Base-by-base conservation (phyloP, 2,329 filamentous ascomycete species). In the Aspergillus ibericus region DNA sequence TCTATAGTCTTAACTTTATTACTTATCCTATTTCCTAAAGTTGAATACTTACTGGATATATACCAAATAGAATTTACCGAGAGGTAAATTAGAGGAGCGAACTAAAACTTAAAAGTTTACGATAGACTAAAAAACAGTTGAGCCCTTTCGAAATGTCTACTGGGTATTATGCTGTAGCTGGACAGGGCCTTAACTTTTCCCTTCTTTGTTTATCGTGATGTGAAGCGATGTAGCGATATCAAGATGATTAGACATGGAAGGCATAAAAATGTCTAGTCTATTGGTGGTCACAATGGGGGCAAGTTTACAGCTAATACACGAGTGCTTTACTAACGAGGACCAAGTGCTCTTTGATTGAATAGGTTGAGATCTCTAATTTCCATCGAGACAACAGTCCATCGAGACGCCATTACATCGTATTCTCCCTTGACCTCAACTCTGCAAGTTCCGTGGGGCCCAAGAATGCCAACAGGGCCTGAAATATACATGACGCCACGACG, bases 381-480 rank as follows among this genome's bases (percentile, higher is more conserved):
- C 62, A 74, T 69, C 22, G 68, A 67, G 22, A 75, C 61, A 15
- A 58, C 64, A 34, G 66, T 61, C 72, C 72, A 76, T 49, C 61
- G 64, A 27, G 64, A 63, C 6, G 66, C 62, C 12, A 56, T 60
- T 38, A 73, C 72, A 52, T 76, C 69, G 58, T 75, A 76, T 66
- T 74, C 73, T 27, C 71, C 74, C 18, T 61, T 63, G 9, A 75
- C 71, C 58, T 75, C 72, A 53, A 75, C 63, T 53, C 73, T 69
- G 56, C 72, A 75, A 53, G 70, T 68, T 10, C 72, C 74, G 32
- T 66, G 66, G 1, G 71, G 67, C 4, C 74, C 74, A 52, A 66
- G 68, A 1, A 76, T 49, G 6, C 71, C 72, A 22, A 76, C 67
- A 12, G 71, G 72, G 3, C 74, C 74, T 48, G 60, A 54, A n/a